Conservation (phyloP, 495 filamentous ascomycete genomes). For the Evansstolkia leycettana region DNA sequence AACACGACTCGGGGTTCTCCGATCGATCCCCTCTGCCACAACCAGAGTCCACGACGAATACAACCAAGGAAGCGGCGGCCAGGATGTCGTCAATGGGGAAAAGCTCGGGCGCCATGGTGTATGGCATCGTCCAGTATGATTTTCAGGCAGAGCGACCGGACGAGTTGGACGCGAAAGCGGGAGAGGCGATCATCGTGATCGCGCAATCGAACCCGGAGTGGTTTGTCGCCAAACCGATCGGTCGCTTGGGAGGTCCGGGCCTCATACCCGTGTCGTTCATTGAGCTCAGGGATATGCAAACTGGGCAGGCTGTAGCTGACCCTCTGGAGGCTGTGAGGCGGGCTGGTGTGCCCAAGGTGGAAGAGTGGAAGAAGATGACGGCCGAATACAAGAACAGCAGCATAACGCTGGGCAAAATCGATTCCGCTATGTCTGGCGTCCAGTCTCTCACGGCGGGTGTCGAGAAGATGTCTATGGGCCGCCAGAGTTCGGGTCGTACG, state of each 20-base stretch:
- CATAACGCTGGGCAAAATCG: conserved; percentile 87
- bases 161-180: conserved; percentile 86
- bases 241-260: conserved; percentile 83
- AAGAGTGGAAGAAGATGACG: conserved; percentile 99
- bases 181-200: conserved; percentile 95
- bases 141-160: conserved; percentile 92
- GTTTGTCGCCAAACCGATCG: conserved; percentile 98
- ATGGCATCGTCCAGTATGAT: conserved; percentile 93
- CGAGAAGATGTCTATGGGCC: conserved; percentile 65
- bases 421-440: conserved; percentile 32
- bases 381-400: conserved; percentile 98
- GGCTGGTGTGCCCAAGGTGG: conserved; percentile 92
- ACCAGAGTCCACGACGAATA: conserved; percentile 22
- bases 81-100: conserved; percentile 46
- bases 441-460: conserved; percentile 54
- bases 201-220: conserved; percentile 99
- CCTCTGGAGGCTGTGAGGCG: conserved; percentile 74
- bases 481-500: conserved; percentile 19
- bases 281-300: conserved; percentile 89
- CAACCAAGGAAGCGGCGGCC: conserved; percentile 7
- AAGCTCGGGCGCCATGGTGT: conserved; percentile 73
- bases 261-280: conserved; percentile 96
- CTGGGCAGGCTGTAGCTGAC: conserved; percentile 69
- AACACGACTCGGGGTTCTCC: conserved; percentile 72
- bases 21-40: conserved; percentile 39